phyloP scores from a whole-genome alignment of 768 basidiomycete genomes.

The Tricholomella constricta region DNA sequence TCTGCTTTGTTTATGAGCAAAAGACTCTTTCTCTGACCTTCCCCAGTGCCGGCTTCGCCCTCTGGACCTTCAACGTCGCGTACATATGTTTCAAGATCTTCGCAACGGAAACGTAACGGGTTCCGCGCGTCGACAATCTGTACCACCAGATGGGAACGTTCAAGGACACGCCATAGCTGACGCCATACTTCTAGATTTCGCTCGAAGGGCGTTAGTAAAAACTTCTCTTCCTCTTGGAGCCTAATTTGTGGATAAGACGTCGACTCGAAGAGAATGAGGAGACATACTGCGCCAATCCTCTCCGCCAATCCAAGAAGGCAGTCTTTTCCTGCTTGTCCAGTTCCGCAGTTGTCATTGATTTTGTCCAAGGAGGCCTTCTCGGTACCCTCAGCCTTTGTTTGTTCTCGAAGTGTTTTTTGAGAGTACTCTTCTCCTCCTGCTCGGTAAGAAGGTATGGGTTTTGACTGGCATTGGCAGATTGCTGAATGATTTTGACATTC shows the following conservation, averaged over 20 bases:
- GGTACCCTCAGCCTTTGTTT: constrained; percentile 82
- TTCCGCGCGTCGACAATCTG: constrained; percentile 98
- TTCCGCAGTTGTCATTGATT: constrained; percentile 71
- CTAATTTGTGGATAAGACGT: constrained; percentile 39
- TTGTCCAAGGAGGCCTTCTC: constrained; percentile 87
- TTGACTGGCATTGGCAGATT: constrained; percentile 52
- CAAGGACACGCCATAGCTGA: constrained; percentile 95
- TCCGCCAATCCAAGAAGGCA: constrained; percentile 90
- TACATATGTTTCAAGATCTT: constrained; percentile 88
- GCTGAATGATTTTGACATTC: constrained; percentile 77
- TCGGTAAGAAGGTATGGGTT: constrained; percentile 88
- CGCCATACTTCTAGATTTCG: constrained; percentile 98
- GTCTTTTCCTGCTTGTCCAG: constrained; percentile 89
- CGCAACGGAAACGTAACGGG: constrained; percentile 89
- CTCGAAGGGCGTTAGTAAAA: constrained; percentile 96
- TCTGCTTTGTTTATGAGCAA: constrained; percentile 96
- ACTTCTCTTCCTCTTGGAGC: constrained; percentile 81
- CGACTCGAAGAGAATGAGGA: neutral
- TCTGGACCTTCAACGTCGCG: constrained; percentile 81
- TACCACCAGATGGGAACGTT: constrained; percentile 91
- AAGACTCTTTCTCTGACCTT: constrained; percentile 71
- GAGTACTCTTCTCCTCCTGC: constrained; percentile 75
- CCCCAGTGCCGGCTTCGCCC: constrained; percentile 77
- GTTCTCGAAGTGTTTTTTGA: constrained; percentile 76
- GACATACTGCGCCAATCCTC: constrained; percentile 87